A percentile compares a stretch with the other conserved stretches of the same genome.
Evolutionary conservation across 192 early-diverging fungal species (phyloP).

Genomic region (Ambispora gerdemannii): DNA sequence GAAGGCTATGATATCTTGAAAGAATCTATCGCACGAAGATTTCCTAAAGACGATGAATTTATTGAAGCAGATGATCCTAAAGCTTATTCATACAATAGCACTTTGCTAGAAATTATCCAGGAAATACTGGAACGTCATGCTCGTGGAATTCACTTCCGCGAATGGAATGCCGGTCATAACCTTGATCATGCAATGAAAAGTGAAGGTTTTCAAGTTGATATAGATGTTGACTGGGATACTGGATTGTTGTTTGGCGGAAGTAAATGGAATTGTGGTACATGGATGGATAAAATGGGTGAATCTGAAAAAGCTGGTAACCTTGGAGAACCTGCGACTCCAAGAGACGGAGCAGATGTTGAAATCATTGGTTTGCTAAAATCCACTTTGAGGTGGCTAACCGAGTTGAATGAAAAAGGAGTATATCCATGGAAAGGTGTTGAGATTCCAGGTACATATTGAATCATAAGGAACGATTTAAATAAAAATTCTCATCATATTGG

Average conservation of each 20-base stretch:
- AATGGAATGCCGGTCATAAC: constrained; percentile 87
- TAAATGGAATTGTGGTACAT: constrained; percentile 93
- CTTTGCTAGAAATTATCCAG: constrained; percentile 83
- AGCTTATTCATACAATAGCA: constrained; percentile 59
- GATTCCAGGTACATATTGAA: constrained; percentile 47
- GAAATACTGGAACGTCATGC: constrained; percentile 93
- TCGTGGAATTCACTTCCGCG: constrained; percentile 84
- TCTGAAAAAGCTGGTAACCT: constrained; percentile 89
- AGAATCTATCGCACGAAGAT: constrained; percentile 71
- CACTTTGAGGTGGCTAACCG: constrained; percentile 76
- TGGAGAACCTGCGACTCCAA: constrained; percentile 88
- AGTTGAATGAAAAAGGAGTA: constrained; percentile 41
- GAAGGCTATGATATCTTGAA: constrained; percentile 78
- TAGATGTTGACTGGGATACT: constrained; percentile 68
- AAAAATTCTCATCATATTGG: too few species aligned
- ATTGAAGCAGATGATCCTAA: constrained; percentile 62
- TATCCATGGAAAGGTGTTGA: constrained; percentile 51
- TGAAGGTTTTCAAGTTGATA: constrained; percentile 83
- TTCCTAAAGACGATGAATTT: constrained; percentile 72
- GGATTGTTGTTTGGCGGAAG: constrained; percentile 89
- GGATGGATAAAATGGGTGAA: constrained; percentile 99
- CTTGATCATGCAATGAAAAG: constrained; percentile 91
- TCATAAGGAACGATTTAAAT: too few species aligned
- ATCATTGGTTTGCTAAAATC: constrained; percentile 89
- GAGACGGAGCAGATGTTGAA: constrained; percentile 89